Conservation (phyloP, 306 rosid genomes). For the Betula pendula region DNA sequence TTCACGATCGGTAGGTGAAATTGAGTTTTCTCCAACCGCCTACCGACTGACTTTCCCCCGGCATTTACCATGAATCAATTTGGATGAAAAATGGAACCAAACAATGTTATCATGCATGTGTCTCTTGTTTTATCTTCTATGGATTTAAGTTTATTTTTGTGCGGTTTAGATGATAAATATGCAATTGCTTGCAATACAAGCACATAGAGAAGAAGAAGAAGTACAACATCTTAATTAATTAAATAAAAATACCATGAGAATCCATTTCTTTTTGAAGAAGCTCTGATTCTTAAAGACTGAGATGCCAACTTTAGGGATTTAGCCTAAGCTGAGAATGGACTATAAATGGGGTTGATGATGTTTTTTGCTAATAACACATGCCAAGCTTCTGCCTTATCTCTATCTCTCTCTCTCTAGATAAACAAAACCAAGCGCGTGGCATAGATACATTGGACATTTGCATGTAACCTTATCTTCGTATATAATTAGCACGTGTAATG, state of each 20-base stretch:
- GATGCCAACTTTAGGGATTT: constrained; percentile 2
- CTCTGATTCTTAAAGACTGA: constrained; percentile 27
- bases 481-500: no score
- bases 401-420: neutral
- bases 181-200: neutral
- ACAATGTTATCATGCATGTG: neutral
- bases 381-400: constrained; percentile 39
- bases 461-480: neutral
- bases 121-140: no score
- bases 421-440: no score
- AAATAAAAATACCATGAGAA: constrained; percentile 24
- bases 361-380: constrained; percentile 27
- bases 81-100: neutral
- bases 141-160: no score
- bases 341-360: constrained; percentile 18
- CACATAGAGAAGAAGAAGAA: neutral
- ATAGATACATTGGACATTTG: no score
- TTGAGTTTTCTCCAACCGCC: no score
- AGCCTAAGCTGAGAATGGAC: constrained; percentile 1
- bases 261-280: constrained; percentile 36
- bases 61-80: no score
- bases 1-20: no score
- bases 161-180: no score
- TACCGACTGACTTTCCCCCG: no score
- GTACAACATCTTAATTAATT: neutral